phyloP scores from a whole-genome alignment of 2,329 filamentous ascomycete species.

The Cordyceps javanica region DNA sequence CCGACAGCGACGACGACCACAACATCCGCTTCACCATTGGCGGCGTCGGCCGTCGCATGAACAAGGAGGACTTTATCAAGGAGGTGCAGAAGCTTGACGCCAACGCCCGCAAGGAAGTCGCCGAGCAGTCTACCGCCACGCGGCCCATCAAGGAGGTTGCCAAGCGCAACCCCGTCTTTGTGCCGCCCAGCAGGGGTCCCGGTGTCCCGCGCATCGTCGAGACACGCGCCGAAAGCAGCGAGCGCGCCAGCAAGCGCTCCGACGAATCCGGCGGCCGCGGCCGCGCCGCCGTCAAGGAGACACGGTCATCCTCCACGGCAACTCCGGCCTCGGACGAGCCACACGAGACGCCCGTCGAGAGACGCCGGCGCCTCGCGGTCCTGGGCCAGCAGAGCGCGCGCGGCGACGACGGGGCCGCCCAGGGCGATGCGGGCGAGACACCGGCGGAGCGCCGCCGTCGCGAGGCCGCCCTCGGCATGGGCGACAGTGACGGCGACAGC shows the following conservation, averaged over 20 bases:
- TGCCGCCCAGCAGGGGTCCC: background rate
- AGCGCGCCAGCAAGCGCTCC: background rate
- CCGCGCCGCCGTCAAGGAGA: background rate
- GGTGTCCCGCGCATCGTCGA: slow-evolving; percentile 12
- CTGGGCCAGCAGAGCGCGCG: slow-evolving; percentile 23
- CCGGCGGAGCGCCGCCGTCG: slow-evolving; percentile 68
- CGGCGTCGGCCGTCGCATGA: slow-evolving; percentile 67
- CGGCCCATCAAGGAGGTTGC: slow-evolving; percentile 44
- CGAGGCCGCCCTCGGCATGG: slow-evolving; percentile 65
- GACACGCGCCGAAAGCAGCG: background rate
- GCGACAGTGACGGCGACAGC: slow-evolving; percentile 37
- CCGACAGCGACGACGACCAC: slow-evolving; percentile 59
- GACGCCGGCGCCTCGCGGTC: slow-evolving; percentile 55
- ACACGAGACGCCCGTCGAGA: slow-evolving; percentile 63
- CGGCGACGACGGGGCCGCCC: background rate
- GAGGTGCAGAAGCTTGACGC: slow-evolving; percentile 68
- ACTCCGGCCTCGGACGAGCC: slow-evolving; percentile 12
- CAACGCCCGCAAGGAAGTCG: slow-evolving; percentile 50
- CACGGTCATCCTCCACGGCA: slow-evolving; percentile 10
- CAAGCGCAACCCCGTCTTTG: slow-evolving; percentile 20
- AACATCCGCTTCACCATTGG: slow-evolving; percentile 71
- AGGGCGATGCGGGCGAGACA: slow-evolving; percentile 53
- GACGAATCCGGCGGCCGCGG: slow-evolving; percentile 1
- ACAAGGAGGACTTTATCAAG: slow-evolving; percentile 71
- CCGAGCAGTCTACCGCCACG: slow-evolving; percentile 45